Percentiles rank a stretch among this genome's conserved stretches.
Evolutionary conservation across 1,284 basidiomycete species (phyloP).

Genomic region (Fomitopsis betulina): DNA sequence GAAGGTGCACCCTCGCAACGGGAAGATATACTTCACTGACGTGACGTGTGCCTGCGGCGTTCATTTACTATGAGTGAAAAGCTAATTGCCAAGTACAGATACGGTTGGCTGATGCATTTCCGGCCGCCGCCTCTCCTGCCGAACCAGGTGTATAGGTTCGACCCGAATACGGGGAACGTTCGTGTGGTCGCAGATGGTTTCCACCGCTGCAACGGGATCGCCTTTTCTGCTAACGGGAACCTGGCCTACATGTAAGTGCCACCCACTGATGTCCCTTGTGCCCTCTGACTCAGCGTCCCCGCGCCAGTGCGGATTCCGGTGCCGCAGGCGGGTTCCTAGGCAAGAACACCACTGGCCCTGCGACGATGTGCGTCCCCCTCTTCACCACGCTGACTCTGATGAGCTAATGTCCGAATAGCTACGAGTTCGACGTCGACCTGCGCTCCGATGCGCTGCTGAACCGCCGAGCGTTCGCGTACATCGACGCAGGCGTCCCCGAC

Average conservation of each 20-base stretch:
- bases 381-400: not conserved
- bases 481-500: conserved; percentile 61
- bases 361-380: conserved; percentile 54
- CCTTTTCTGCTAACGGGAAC: conserved; percentile 61
- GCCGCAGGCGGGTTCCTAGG: conserved; percentile 42
- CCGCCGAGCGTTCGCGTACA: conserved; percentile 68
- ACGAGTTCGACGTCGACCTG: conserved; percentile 67
- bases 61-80: too few species aligned
- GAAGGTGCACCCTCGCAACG: conserved; percentile 63
- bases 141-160: conserved; percentile 71
- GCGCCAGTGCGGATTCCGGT: conserved; percentile 62
- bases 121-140: conserved; percentile 60
- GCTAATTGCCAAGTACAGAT: conserved; percentile 33
- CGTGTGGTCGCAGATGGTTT: conserved; percentile 71
- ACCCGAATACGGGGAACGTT: conserved; percentile 57
- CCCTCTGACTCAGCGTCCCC: conserved; percentile 18
- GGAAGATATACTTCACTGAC: conserved; percentile 71
- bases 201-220: conserved; percentile 59
- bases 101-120: conserved; percentile 63
- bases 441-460: conserved; percentile 53
- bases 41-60: conserved; percentile 40
- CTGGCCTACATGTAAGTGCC: conserved; percentile 58
- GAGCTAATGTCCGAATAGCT: conserved; percentile 36
- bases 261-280: too few species aligned
- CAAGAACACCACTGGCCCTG: conserved; percentile 57